Base-by-base conservation (phyloP, 768 basidiomycete species). In the Mycena galopus region DNA sequence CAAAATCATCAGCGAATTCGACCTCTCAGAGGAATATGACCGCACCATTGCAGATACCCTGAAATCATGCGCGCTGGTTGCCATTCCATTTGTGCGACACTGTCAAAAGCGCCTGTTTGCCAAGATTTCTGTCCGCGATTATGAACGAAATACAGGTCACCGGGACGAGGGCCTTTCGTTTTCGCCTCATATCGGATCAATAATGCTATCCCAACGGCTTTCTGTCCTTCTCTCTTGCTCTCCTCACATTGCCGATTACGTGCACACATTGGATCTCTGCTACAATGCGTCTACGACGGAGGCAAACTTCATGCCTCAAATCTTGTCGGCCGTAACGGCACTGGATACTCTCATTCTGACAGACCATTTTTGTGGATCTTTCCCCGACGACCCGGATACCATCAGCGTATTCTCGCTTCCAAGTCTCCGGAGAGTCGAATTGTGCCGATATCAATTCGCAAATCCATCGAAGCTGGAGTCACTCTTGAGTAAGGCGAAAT, bases 51-150 rank as follows among this genome's bases (percentile, higher is more conserved):
- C 29, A n/a, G 19, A 32, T 17, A 25, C 65, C 3, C 39, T 66
- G 1, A 17, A 66, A 19, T 57, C 65, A 0, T 66, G 65, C 55
- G 65, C 55, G 1, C 65, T 66, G 5, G 65, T 57, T 14, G 1
- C 65, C 7, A 37, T 19, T 25, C 33, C 55, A 16, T 66, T 57
- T 16, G 55, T 57, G 27, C 44, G 33, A 9, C 17, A 17, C 35
- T 67, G n/a, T 21, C 66, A 66, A 39, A 42, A 17, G 21, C 65
- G 37, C 16, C 42, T 66, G 4, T 66, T 57, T 37, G 37, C 65
- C 37, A 42, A 53, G 29, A 66, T 57, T 7, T 56, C 65, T 39
- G 65, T 66, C 29, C 33, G 30, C 29, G 65, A 66, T 25, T 42
- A 56, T 33, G 55, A 44, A 17, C n/a, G 39, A 56, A 33, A 50